Conservation (phyloP, 305 asterid genomes). For the Solanum hybrid region DNA sequence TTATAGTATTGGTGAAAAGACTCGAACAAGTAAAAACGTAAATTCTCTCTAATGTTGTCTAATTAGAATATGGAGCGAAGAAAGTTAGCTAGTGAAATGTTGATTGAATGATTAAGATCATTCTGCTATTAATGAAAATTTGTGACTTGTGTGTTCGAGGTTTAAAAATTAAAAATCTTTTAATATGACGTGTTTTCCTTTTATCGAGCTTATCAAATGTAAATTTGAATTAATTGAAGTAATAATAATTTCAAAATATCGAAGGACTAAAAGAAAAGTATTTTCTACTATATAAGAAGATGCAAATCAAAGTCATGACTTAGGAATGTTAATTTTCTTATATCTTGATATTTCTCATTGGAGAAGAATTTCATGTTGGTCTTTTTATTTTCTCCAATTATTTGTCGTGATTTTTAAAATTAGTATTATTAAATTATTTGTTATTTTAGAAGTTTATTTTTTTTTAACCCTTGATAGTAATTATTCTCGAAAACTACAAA, state of each 20-base stretch:
- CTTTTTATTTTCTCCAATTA: too few relatives aligned
- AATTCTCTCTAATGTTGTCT: neutral
- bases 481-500: too few relatives aligned
- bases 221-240: neutral
- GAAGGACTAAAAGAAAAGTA: neutral
- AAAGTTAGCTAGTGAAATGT: too few relatives aligned
- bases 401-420: too few relatives aligned
- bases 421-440: too few relatives aligned
- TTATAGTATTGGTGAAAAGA: too few relatives aligned
- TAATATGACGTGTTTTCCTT: neutral
- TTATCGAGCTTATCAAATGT: neutral
- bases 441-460: neutral
- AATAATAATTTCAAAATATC: neutral
- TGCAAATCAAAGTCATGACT: neutral
- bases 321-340: neutral
- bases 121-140: rapidly evolving
- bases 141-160: neutral
- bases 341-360: neutral
- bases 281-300: neutral
- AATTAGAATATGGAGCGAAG: neutral
- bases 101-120: neutral
- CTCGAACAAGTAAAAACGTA: neutral
- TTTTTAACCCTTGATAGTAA: neutral
- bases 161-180: neutral
- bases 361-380: neutral